These are phyloP conservation scores for Naganishia sp. DNA, from an alignment of 1,284 basidiomycete species.

Conservation along the genomic window DNA sequence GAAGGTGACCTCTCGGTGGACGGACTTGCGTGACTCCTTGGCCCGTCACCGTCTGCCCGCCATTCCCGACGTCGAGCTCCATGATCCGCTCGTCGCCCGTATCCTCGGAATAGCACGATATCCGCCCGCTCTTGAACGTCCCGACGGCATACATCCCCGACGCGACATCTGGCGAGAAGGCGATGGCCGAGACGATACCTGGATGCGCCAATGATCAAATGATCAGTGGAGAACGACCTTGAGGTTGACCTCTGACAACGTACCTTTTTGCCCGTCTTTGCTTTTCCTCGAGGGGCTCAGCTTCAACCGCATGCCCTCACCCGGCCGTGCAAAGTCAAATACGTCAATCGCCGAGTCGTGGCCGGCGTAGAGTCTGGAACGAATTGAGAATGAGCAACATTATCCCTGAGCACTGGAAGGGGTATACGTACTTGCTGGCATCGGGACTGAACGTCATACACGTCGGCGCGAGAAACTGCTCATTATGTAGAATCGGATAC, in stretches of 20 bases:
- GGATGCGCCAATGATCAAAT: not conserved
- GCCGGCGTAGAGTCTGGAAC: conserved; percentile 76
- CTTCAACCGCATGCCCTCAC: conserved; percentile 70
- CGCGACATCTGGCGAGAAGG: conserved; percentile 68
- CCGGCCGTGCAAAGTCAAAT: conserved; percentile 73
- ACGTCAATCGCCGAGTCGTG: conserved; percentile 86
- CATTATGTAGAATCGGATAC: conserved; percentile 84
- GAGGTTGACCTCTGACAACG: not conserved
- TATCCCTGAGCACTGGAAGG: not conserved
- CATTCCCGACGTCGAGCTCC: conserved; percentile 63
- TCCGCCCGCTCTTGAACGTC: conserved; percentile 57
- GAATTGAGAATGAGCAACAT: not conserved
- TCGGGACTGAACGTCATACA: conserved; percentile 72
- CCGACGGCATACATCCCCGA: conserved; percentile 72
- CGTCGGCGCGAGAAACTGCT: conserved; percentile 81
- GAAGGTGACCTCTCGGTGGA: conserved; percentile 16
- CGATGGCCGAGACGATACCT: conserved; percentile 82
- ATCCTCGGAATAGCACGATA: conserved; percentile 72
- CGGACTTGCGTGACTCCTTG: conserved; percentile 71
- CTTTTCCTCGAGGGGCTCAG: conserved; percentile 76
- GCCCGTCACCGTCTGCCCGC: conserved; percentile 44
- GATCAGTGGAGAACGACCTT: not conserved
- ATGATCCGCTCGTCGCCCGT: conserved; percentile 61
- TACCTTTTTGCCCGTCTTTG: conserved; percentile 80
- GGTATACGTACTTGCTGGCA: conserved; percentile 62